phyloP scores from a whole-genome alignment of 805 yeast species.

The Suhomyces vadensis region DNA sequence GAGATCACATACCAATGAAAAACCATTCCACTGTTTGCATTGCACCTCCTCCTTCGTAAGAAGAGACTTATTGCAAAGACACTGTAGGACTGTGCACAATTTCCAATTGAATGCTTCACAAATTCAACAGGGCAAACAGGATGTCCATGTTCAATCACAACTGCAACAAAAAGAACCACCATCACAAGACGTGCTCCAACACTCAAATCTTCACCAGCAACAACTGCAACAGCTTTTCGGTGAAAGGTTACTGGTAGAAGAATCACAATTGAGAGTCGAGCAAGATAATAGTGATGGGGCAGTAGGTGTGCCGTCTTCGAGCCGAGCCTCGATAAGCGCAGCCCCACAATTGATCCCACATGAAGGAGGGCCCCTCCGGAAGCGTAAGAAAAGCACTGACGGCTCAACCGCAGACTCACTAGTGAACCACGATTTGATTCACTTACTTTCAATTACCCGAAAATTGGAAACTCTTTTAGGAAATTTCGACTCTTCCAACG shows the following conservation, averaged over 20 bases:
- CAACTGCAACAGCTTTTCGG: neutral
- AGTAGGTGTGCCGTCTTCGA: neutral
- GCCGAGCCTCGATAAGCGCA: neutral
- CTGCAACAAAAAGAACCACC: neutral
- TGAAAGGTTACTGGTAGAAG: neutral
- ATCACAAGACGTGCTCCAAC: neutral
- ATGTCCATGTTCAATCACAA: neutral
- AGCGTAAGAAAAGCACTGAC: slow-evolving; percentile 7
- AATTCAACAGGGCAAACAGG: slow-evolving; percentile 1
- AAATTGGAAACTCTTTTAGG: slow-evolving; percentile 21
- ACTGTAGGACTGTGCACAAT: slow-evolving; percentile 74
- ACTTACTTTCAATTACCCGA: slow-evolving; percentile 30
- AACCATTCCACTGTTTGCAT: slow-evolving; percentile 72
- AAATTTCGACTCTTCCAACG: slow-evolving; percentile 15
- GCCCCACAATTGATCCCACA: neutral
- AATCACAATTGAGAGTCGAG: neutral
- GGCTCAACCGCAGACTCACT: slow-evolving; percentile 1
- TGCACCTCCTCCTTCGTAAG: slow-evolving; percentile 76
- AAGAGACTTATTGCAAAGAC: slow-evolving; percentile 74
- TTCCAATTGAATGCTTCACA: slow-evolving; percentile 17
- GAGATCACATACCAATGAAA: slow-evolving; percentile 91
- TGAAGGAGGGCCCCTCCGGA: slow-evolving; percentile 2
- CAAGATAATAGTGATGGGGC: neutral
- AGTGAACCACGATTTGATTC: slow-evolving; percentile 23
- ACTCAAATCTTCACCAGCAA: neutral